Base-by-base conservation (phyloP, 305 asterid species). In the Petunia hybrid region DNA sequence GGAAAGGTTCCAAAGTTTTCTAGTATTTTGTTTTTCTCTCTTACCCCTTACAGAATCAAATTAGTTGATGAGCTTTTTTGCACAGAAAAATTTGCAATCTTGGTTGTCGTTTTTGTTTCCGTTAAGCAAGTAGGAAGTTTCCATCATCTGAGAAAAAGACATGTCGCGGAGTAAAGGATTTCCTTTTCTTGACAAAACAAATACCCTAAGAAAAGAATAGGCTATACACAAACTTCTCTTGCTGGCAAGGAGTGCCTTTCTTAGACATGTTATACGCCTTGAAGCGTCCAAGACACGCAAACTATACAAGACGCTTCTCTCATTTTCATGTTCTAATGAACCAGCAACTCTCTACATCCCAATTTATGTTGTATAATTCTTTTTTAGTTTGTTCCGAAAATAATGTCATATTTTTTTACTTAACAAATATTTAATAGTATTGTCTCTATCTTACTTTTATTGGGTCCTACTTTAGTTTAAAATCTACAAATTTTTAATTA, bases 321-420 rank as follows among this genome's bases (percentile, higher is more conserved):
- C 77, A 46, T 41, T 46, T 71, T 31, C 77, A 71, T 5, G 61
- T 71, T 71, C 60, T 22, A 42, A n/a, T 7, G 14, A 48, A 22
- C 31, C 31, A 22, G 31, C 31, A 22, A 22, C 31, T 22, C 31
- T 22, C 31, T 22, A 1, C 31, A 22, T 22, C 31, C 31, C 31
- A 22, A 22, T 22, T 22, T 22, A 22, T 22, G 31, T 22, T 22
- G 31, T 22, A 22, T 22, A 22, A 22, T 22, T 22, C 31, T 22
- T 22, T 22, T 22, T 22, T 22, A 22, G 31, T 22, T 22, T 22
- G 31, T 22, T 22, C 31, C 31, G 31, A 22, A 22, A 22, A 22
- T 22, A 22, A 22, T 22, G 31, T 22, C 31, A 22, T 22, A 22
- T 22, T 22, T 22, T 22, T 22, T 22, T 22, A 22, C 31, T 22